phyloP scores from a whole-genome alignment of 139 green algal genomes.

The Micromonas commoda region DNA sequence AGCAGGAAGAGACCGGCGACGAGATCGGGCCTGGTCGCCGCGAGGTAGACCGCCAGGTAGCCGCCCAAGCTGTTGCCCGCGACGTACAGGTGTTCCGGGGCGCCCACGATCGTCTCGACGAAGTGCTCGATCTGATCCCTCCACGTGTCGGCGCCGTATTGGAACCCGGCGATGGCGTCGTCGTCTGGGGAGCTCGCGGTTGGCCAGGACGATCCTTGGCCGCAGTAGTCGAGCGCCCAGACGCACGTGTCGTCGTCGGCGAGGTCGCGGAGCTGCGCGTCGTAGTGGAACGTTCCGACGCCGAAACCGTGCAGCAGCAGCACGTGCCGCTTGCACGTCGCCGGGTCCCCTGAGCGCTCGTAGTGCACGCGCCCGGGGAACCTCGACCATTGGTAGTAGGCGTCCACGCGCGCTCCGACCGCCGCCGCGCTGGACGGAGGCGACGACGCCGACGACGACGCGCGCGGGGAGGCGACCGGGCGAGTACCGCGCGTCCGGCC shows the following conservation, averaged over 20 bases:
- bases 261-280: conserved; percentile 39
- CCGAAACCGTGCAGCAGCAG: conserved; percentile 28
- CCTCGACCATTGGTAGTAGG: not conserved
- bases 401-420: too few species aligned
- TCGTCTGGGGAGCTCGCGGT: not conserved
- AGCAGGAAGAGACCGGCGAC: conserved; percentile 42
- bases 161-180: conserved; percentile 18
- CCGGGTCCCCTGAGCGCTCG: not conserved
- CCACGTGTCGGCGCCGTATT: conserved; percentile 47
- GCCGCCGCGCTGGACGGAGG: too few species aligned
- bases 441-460: too few species aligned
- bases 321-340: conserved; percentile 4
- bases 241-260: conserved; percentile 25
- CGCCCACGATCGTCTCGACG: conserved; percentile 18
- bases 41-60: conserved; percentile 25
- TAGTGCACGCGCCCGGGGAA: conserved; percentile 7
- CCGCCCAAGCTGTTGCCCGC: conserved; percentile 34
- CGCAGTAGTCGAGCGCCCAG: conserved; percentile 50
- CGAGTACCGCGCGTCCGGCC: too few species aligned
- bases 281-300: conserved; percentile 47
- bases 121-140: conserved; percentile 45
- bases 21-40: not conserved
- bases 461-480: too few species aligned
- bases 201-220: conserved; percentile 45
- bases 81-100: not conserved